Conservation (phyloP, 106 monocot species). For the Platanthera zijinensis region DNA sequence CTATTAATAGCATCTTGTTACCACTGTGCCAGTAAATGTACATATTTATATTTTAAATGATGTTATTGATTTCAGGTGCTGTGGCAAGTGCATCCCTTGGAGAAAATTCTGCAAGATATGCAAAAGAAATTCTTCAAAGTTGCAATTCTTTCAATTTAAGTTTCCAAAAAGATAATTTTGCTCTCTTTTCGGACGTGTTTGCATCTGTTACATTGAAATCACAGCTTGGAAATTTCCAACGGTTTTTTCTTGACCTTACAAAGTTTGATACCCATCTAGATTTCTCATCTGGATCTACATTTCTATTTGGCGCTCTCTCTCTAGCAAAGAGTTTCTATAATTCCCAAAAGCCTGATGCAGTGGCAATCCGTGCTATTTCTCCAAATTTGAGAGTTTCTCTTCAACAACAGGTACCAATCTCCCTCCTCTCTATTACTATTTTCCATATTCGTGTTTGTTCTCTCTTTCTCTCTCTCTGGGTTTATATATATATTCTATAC, state of each 20-base stretch:
- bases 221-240: constrained; percentile 87
- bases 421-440: background rate
- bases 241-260: constrained; percentile 74
- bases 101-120: constrained; percentile 38
- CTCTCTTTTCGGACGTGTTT: constrained; percentile 60
- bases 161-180: constrained; percentile 27
- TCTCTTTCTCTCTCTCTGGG: background rate
- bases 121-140: constrained; percentile 17
- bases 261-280: constrained; percentile 61
- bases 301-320: constrained; percentile 36
- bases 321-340: constrained; percentile 41
- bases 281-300: constrained; percentile 55
- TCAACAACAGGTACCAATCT: constrained; percentile 76
- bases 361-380: constrained; percentile 43
- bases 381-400: constrained; percentile 68
- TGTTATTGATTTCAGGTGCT: constrained; percentile 48
- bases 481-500: background rate
- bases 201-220: constrained; percentile 46
- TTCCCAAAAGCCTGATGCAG: constrained; percentile 27
- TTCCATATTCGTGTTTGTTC: background rate
- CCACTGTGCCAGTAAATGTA: background rate
- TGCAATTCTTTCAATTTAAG: constrained; percentile 21
- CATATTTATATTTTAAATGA: background rate
- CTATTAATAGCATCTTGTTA: background rate
- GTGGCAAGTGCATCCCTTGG: constrained; percentile 53